These are phyloP conservation scores for Aspergillus egyptiacus DNA, from an alignment of 495 filamentous ascomycete species.

Conservation along the genomic window DNA sequence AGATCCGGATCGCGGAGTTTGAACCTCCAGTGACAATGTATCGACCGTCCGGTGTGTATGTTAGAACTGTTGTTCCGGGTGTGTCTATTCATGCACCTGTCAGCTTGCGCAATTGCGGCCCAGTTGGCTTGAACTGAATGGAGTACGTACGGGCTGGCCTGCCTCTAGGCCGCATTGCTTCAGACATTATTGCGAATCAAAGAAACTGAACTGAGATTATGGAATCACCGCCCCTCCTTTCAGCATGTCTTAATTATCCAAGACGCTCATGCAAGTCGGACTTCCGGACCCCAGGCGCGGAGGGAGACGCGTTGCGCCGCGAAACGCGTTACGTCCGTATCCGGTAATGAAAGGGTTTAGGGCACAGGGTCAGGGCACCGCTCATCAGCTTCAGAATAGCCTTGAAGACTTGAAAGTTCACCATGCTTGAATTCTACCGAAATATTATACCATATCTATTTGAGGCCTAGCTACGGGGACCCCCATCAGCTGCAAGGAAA, in stretches of 20 bases:
- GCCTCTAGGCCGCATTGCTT: slow-evolving; percentile 38
- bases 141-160: slow-evolving; percentile 40
- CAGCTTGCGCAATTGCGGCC: slow-evolving; percentile 10
- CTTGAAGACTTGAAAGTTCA: not conserved
- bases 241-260: slow-evolving; percentile 4
- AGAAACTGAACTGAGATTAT: not conserved
- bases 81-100: slow-evolving; percentile 45
- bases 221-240: slow-evolving; percentile 2
- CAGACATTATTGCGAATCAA: slow-evolving; percentile 26
- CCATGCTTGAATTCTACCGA: not conserved
- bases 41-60: slow-evolving; percentile 65
- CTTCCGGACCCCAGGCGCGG: no score
- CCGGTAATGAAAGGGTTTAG: slow-evolving; percentile 34
- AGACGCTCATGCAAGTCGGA: not conserved
- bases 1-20: slow-evolving; percentile 86
- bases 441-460: not conserved
- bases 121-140: not conserved
- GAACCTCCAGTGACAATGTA: slow-evolving; percentile 78
- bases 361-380: slow-evolving; percentile 27
- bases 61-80: slow-evolving; percentile 57
- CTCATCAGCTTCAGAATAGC: not conserved
- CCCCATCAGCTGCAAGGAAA: slow-evolving; percentile 50
- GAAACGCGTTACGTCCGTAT: slow-evolving; percentile 27
- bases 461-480: not conserved
- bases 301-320: slow-evolving; percentile 20